Conservation (phyloP, 2,329 filamentous ascomycete species). For the Beauveria sp. region DNA sequence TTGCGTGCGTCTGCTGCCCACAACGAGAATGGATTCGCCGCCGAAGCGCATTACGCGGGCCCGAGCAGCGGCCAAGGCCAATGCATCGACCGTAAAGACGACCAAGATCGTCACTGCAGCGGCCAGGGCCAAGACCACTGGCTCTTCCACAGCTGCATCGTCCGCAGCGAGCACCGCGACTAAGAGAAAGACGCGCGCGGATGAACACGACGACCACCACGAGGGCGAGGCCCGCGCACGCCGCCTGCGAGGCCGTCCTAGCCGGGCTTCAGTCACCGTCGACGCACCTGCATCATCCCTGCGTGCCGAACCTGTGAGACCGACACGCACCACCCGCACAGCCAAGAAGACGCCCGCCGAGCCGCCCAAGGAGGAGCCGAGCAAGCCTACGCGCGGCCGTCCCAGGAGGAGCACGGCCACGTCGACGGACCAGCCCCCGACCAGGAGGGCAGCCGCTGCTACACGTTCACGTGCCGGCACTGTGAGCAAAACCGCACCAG, state of each 20-base stretch:
- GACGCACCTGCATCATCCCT: constrained; percentile 10
- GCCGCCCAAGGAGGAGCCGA: constrained; percentile 17
- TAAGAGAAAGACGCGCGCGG: constrained; percentile 45
- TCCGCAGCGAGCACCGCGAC: constrained; percentile 28
- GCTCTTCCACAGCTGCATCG: constrained; percentile 21
- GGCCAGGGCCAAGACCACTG: constrained; percentile 37
- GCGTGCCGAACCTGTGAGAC: constrained; percentile 17
- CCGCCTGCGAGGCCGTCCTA: constrained; percentile 29
- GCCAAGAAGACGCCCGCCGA: constrained; percentile 21
- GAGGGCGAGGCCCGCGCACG: constrained; percentile 23
- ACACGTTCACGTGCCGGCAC: constrained; percentile 16
- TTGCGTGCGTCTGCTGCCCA: constrained; percentile 9
- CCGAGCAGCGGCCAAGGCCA: constrained; percentile 35
- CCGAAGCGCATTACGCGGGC: constrained; percentile 53
- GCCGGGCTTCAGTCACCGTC: constrained; percentile 30
- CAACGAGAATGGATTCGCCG: constrained; percentile 45
- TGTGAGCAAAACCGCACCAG: constrained; percentile 17
- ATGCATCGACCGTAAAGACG: constrained; percentile 30
- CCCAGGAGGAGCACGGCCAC: constrained; percentile 32
- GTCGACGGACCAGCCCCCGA: constrained; percentile 17
- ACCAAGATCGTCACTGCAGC: constrained; percentile 42
- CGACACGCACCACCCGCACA: constrained; percentile 21
- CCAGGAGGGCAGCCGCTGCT: constrained; percentile 15
- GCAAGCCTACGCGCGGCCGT: constrained; percentile 34
- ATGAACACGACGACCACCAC: constrained; percentile 42